phyloP scores from a whole-genome alignment of 306 rosid genomes.

The Rosa lucieae region DNA sequence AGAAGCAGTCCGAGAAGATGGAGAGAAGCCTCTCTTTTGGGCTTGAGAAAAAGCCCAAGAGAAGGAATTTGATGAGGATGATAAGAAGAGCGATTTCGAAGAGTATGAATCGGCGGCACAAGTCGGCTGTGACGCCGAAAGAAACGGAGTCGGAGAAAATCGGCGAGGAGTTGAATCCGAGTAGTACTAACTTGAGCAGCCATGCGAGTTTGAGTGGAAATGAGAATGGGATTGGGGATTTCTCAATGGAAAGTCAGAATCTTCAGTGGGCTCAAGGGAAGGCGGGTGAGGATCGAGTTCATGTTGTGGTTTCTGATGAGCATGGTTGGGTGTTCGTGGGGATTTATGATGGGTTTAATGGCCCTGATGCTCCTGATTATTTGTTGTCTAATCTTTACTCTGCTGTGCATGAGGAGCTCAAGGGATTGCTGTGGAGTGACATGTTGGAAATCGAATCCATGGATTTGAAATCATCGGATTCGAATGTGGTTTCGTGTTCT shows the following conservation, averaged over 20 bases:
- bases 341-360: slow-evolving; percentile 88
- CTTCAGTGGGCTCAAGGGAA: slow-evolving; percentile 90
- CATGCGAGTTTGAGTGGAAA: slow-evolving; percentile 25
- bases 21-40: slow-evolving; percentile 25
- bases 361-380: slow-evolving; percentile 90
- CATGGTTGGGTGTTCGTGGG: slow-evolving; percentile 85
- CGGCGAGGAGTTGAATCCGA: slow-evolving; percentile 27
- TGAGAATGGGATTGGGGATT: slow-evolving; percentile 26
- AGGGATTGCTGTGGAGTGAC: slow-evolving; percentile 45
- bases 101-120: slow-evolving; percentile 23
- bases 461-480: slow-evolving; percentile 12
- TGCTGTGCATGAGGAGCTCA: slow-evolving; percentile 52
- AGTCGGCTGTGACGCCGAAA: slow-evolving; percentile 21
- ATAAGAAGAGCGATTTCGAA: slow-evolving; percentile 35
- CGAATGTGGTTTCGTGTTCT: not conserved
- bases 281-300: slow-evolving; percentile 85
- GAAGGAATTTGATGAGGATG: slow-evolving; percentile 34
- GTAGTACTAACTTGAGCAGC: slow-evolving; percentile 35
- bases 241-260: slow-evolving; percentile 37
- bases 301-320: slow-evolving; percentile 70
- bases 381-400: slow-evolving; percentile 59
- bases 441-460: slow-evolving; percentile 4
- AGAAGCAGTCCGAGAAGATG: slow-evolving; percentile 30
- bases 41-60: slow-evolving; percentile 10
- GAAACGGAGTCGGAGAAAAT: slow-evolving; percentile 34